phyloP scores from a whole-genome alignment of 2,329 filamentous ascomycete genomes.

The Fusarium tupiense region DNA sequence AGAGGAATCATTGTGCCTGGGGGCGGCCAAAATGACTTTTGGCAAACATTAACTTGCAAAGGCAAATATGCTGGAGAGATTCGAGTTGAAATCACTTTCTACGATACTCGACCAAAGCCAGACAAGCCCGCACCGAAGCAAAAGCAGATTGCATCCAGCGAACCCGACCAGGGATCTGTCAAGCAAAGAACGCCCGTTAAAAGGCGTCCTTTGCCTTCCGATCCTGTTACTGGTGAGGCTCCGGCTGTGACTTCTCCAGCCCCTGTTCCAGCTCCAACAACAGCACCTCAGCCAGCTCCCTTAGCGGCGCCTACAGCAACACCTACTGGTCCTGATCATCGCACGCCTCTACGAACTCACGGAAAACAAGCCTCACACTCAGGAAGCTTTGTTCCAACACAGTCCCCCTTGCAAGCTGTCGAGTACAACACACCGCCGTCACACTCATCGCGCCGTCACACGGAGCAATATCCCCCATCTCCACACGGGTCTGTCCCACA shows the following conservation, averaged over 20 bases:
- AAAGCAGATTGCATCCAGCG: slow-evolving; percentile 52
- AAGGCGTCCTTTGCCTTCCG: slow-evolving; percentile 83
- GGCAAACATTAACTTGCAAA: slow-evolving; percentile 87
- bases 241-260: slow-evolving; percentile 43
- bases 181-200: slow-evolving; percentile 73
- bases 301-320: slow-evolving; percentile 43
- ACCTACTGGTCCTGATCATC: slow-evolving; percentile 53
- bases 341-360: slow-evolving; percentile 59
- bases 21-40: slow-evolving; percentile 92
- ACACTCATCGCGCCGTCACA: slow-evolving; percentile 46
- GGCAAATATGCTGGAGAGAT: slow-evolving; percentile 97
- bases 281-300: slow-evolving; percentile 8
- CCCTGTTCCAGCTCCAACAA: slow-evolving; percentile 2
- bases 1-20: slow-evolving; percentile 82
- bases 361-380: slow-evolving; percentile 51
- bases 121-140: slow-evolving; percentile 72
- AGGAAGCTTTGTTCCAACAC: slow-evolving; percentile 56
- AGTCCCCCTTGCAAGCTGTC: slow-evolving; percentile 62
- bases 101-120: slow-evolving; percentile 85
- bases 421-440: slow-evolving; percentile 60
- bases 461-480: slow-evolving; percentile 52
- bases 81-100: slow-evolving; percentile 94
- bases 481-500: slow-evolving; percentile 36
- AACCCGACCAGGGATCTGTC: slow-evolving; percentile 51
- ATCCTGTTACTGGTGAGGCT: slow-evolving; percentile 71